These are phyloP conservation scores for Fonsecaea multimorphosa DNA, from an alignment of 2,329 filamentous ascomycete genomes.

Conservation along the genomic window DNA sequence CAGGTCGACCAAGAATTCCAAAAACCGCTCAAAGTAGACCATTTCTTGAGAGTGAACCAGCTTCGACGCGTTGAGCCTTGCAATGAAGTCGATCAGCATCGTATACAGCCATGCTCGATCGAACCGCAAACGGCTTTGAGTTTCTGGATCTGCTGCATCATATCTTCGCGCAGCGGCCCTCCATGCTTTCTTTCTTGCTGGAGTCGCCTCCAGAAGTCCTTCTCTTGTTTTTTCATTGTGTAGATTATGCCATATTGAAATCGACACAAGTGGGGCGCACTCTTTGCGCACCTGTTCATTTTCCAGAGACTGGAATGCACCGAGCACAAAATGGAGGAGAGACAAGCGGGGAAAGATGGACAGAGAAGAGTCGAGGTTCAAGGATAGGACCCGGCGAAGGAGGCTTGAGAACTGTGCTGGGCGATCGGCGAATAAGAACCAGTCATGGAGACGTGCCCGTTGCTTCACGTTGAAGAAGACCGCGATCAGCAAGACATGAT, in stretches of 20 bases:
- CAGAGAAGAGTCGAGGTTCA: constrained; percentile 76
- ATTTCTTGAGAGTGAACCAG: constrained; percentile 59
- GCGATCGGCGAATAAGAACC: constrained; percentile 78
- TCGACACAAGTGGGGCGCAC: constrained; percentile 92
- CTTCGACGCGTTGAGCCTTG: constrained; percentile 67
- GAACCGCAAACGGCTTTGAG: constrained; percentile 81
- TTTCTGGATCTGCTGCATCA: constrained; percentile 79
- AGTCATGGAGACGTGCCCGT: constrained; percentile 83
- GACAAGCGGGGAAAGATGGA: constrained; percentile 73
- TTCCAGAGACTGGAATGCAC: constrained; percentile 92
- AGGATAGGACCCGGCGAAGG: constrained; percentile 86
- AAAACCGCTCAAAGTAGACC: constrained; percentile 89
- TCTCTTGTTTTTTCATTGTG: constrained; percentile 78
- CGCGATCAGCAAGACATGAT: constrained; percentile 85
- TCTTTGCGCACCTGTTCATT: constrained; percentile 89
- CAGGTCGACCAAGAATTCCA: constrained; percentile 88
- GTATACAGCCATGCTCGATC: constrained; percentile 94
- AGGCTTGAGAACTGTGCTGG: constrained; percentile 84
- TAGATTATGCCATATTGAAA: constrained; percentile 94
- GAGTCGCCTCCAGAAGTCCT: constrained; percentile 70
- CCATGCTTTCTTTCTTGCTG: constrained; percentile 88
- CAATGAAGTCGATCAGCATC: constrained; percentile 80
- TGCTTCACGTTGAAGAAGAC: constrained; percentile 87
- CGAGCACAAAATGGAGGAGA: constrained; percentile 86
- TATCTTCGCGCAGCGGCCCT: constrained; percentile 83